Base-by-base conservation (phyloP, 2,329 filamentous ascomycete species). In the Chalaropsis ovoidea region DNA sequence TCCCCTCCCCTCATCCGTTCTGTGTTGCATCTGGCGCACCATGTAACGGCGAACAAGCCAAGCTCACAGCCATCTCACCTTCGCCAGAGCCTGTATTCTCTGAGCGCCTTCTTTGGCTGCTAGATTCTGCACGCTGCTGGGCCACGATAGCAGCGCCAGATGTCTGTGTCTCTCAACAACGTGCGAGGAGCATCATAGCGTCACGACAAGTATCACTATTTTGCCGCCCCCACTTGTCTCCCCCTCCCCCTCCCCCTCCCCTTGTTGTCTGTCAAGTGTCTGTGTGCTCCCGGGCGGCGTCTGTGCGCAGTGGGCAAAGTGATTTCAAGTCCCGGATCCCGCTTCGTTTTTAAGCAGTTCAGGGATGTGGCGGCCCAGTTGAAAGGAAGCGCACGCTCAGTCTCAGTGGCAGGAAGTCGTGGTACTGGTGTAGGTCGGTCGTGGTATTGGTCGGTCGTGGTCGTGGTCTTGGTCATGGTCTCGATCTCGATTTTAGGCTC, bases 271-370 rank as follows among this genome's bases (percentile, higher is more conserved):
- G 31, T 58, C 54, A 58, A 58, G 15, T 58, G 54, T 58, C 54
- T 58, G 24, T 58, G 54, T 39, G 54, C 54, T 58, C 27, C 54
- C 15, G 10, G 54, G 54, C 27, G 27, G 15, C 27, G 54, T 58
- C 54, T 58, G 54, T 58, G 54, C 54, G 54, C 31, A 39, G 15
- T 39, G 54, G 27, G 13, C 47, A 27, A 27, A 27, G 47, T 31
- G 24, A 58, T 39, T 35, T 35, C 54, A 58, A 58, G 54, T 58
- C 54, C 54, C 54, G 54, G 54, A 15, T 67, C 56, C 58, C 52
- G 47, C 27, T 42, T 64, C 8, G 31, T n/a, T 15, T 49, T 39
- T 13, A 52, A 63, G 45, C 15, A 11, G n/a, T 24, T 35, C 31
- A 64, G 54, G 54, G 27, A 56, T 54, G n/a, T 22, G 24, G 54